phyloP scores from a whole-genome alignment of 192 early-diverging fungal genomes.

The Coemansia sp. region DNA sequence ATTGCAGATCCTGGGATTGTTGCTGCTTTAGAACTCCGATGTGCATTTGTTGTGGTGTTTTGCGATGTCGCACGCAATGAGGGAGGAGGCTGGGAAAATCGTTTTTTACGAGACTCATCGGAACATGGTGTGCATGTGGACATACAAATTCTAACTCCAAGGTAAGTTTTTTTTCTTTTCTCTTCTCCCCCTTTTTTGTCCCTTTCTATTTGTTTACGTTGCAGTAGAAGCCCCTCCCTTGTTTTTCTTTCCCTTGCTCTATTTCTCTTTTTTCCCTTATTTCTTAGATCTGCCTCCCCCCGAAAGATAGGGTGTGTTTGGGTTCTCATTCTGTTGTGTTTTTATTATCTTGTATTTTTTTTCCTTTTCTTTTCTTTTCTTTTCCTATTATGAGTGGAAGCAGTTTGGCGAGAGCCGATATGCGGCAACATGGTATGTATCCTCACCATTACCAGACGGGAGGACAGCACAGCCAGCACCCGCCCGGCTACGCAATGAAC shows the following conservation, averaged over 20 bases:
- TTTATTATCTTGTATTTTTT: background rate
- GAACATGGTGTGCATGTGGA: slow-evolving; percentile 25
- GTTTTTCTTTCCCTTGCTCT: background rate
- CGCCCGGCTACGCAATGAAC: background rate
- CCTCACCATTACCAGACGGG: background rate
- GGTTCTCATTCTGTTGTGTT: background rate
- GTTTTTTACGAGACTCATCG: slow-evolving; percentile 4
- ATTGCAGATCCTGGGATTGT: background rate
- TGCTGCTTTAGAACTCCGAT: background rate
- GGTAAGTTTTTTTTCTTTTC: background rate
- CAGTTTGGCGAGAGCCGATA: background rate
- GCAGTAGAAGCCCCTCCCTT: slow-evolving; percentile 1
- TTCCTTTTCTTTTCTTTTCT: background rate
- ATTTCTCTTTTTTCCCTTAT: background rate
- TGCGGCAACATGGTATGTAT: slow-evolving; percentile 2
- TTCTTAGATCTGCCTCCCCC: background rate
- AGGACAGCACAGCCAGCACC: background rate
- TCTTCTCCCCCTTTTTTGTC: background rate
- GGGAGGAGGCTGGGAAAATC: slow-evolving; percentile 12
- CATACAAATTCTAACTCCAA: background rate
- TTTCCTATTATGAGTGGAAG: background rate
- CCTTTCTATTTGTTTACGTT: background rate
- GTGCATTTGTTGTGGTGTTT: slow-evolving; percentile 1
- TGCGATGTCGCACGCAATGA: slow-evolving; percentile 33
- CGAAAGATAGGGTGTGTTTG: background rate